Base-by-base conservation (phyloP, 2,329 filamentous ascomycete genomes). In the Thermoascus crustaceus region DNA sequence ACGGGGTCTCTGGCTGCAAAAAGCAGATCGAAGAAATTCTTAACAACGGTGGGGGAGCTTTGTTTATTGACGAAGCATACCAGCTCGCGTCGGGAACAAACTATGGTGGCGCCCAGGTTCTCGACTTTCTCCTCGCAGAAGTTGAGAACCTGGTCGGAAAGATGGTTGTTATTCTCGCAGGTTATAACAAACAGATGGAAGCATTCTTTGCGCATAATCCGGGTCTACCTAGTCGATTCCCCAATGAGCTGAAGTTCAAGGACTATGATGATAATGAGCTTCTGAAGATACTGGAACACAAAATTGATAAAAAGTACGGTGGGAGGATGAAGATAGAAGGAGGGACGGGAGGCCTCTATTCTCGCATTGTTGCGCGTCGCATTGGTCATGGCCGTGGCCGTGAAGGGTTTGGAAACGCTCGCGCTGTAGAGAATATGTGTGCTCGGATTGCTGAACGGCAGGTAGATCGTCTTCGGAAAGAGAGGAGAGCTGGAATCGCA, bases 51-150 rank as follows among this genome's bases (percentile, higher is more conserved):
- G 83, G 82, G 0, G 84, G 84, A 0, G 78, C 78, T 0, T 49
- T 85, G 1, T 88, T 89, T 49, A 80, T 89, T 14, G 84, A 89
- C 40, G 83, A 89, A 53, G 82, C 83, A 0, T 87, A 89, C 48
- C 82, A 88, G 43, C 64, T 89, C 0, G 69, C 75, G 0, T 75
- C 73, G 1, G 72, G 72, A 0, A 73, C 75, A 37, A 80, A 62
- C 14, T 47, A 53, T 2, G 73, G 73, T 0, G 82, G 82, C 0
- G 64, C 59, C 0, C 69, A 71, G 0, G 80, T 86, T 0, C 62
- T 89, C 0, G 82, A 89, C 42, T 84, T 72, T 40, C 63, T 89
- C 0, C 69, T 89, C 0, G 69, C 80, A 0, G 81, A 87, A 46
- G 73, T 86, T 1, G 83, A 88, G 46, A 84, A 85, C 34, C 65